phyloP scores from a whole-genome alignment of 2,329 filamentous ascomycete species.

The Diplodia intermedia region DNA sequence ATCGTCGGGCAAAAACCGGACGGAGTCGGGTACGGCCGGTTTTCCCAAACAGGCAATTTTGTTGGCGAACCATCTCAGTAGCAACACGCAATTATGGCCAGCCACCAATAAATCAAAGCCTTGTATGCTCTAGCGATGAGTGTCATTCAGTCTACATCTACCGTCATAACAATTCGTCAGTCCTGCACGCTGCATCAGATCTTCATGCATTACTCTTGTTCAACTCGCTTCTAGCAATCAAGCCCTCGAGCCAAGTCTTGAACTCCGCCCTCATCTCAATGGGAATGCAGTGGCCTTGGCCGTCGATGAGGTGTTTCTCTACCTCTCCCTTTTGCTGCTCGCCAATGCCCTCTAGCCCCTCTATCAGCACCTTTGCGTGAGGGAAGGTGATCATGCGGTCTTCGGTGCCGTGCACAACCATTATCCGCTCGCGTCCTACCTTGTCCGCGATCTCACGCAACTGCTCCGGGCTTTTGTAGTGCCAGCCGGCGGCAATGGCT shows the following conservation, averaged over 20 bases:
- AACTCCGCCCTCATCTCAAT: slow-evolving; percentile 76
- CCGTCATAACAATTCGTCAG: background rate
- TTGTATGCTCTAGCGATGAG: background rate
- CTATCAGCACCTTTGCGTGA: slow-evolving; percentile 73
- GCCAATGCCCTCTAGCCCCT: slow-evolving; percentile 56
- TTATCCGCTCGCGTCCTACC: slow-evolving; percentile 75
- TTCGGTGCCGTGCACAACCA: slow-evolving; percentile 76
- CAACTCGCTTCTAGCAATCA: slow-evolving; percentile 61
- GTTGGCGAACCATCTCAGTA: background rate
- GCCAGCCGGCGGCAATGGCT: slow-evolving; percentile 78
- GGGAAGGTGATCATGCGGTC: slow-evolving; percentile 80
- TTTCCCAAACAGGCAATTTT: slow-evolving; percentile 17
- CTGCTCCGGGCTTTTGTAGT: slow-evolving; percentile 74
- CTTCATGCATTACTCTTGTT: slow-evolving; percentile 37
- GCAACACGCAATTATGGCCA: background rate
- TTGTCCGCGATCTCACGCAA: slow-evolving; percentile 69
- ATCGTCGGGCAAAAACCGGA: slow-evolving; percentile 15
- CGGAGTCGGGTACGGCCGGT: background rate
- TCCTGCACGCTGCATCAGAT: background rate
- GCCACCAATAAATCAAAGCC: background rate
- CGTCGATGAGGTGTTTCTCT: slow-evolving; percentile 68
- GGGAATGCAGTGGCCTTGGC: slow-evolving; percentile 76
- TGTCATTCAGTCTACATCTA: slow-evolving; percentile 5
- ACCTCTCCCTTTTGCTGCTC: slow-evolving; percentile 54
- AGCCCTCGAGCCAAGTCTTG: slow-evolving; percentile 66